Evolutionary conservation across 2,329 filamentous ascomycete genomes (phyloP).

Genomic region (Capronia coronata): DNA sequence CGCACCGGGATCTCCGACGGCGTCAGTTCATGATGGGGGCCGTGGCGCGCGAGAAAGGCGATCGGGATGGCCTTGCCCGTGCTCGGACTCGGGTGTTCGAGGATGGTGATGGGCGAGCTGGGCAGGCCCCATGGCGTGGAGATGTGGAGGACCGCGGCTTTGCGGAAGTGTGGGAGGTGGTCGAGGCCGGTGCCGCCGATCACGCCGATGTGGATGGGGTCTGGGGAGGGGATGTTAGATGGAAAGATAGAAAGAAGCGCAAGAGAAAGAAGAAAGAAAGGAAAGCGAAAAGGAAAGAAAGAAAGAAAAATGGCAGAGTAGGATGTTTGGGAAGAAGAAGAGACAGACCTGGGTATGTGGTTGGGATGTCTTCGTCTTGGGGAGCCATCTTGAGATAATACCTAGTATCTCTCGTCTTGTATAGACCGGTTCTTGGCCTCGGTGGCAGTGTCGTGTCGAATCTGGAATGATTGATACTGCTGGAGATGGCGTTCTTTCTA

Average conservation of each 20-base stretch:
- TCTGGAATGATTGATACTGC: too few relatives aligned
- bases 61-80: constrained; percentile 56
- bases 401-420: too few relatives aligned
- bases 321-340: too few relatives aligned
- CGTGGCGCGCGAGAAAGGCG: constrained; percentile 92
- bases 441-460: too few relatives aligned
- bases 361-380: constrained; percentile 9
- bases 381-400: neutral
- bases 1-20: constrained; percentile 92
- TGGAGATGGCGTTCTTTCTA: too few relatives aligned
- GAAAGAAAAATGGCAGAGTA: too few relatives aligned
- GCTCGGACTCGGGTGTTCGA: constrained; percentile 73
- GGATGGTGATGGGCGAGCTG: constrained; percentile 71
- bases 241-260: neutral
- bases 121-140: constrained; percentile 84
- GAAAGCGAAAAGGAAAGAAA: too few relatives aligned
- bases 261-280: neutral
- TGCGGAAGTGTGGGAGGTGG: constrained; percentile 77
- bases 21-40: constrained; percentile 76
- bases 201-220: constrained; percentile 73
- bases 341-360: constrained; percentile 17
- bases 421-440: too few relatives aligned
- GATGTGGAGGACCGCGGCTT: constrained; percentile 70
- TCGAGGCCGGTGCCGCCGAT: constrained; percentile 90
- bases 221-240: constrained; percentile 35